Evolutionary conservation across 345 rosid genomes (phyloP).

Genomic region (Trapa incisa): DNA sequence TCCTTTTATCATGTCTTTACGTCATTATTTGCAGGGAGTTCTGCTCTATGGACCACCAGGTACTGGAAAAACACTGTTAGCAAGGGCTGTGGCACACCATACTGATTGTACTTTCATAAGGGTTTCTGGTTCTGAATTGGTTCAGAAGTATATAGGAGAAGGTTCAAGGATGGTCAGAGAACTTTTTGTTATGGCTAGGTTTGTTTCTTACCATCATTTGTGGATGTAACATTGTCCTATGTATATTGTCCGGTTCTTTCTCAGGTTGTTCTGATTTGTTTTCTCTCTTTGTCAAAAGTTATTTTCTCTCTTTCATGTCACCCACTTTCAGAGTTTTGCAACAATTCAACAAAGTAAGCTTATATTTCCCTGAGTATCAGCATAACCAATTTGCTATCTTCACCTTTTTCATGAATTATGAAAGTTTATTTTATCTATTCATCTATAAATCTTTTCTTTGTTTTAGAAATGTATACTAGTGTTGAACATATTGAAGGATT

Average conservation of each 20-base stretch:
- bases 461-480: not conserved
- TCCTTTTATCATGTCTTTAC: not conserved
- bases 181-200: slow-evolving; percentile 99
- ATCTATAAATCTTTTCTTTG: too few species aligned
- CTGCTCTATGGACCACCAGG: slow-evolving; percentile 97
- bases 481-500: not conserved
- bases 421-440: too few species aligned
- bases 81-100: slow-evolving; percentile 98
- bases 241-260: not conserved
- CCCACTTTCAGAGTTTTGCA: not conserved
- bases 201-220: not conserved
- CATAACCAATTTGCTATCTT: not conserved
- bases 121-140: slow-evolving; percentile 96
- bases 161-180: slow-evolving; percentile 99
- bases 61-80: slow-evolving; percentile 90
- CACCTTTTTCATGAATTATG: too few species aligned
- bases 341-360: too few species aligned
- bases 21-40: slow-evolving; percentile 53
- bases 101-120: slow-evolving; percentile 98
- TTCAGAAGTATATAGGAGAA: slow-evolving; percentile 96
- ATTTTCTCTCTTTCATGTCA: not conserved
- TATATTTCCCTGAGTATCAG: not conserved
- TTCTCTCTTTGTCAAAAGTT: not conserved
- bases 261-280: not conserved
- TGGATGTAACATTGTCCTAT: not conserved